Evolutionary conservation across 2,329 filamentous ascomycete species (phyloP).

Genomic region (Cordyceps farinosa): DNA sequence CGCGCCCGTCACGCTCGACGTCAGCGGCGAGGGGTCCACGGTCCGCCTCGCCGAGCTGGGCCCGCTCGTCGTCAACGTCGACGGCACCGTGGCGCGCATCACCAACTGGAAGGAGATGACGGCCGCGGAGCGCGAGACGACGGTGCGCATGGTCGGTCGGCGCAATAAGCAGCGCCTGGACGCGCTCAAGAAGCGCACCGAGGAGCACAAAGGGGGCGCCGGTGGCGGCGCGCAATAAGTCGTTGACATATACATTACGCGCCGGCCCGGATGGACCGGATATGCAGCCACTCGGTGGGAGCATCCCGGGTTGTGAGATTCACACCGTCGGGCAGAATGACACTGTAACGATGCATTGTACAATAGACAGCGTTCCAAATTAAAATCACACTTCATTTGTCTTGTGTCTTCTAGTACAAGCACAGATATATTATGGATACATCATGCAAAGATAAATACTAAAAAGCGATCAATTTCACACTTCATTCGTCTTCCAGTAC

Average conservation of each 20-base stretch:
- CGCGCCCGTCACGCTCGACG: slow-evolving; percentile 29
- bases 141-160: slow-evolving; percentile 62
- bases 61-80: slow-evolving; percentile 68
- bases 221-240: not conserved
- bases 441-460: not conserved
- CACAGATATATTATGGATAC: not conserved
- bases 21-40: slow-evolving; percentile 30
- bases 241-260: not conserved
- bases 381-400: too few species aligned
- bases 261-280: too few species aligned
- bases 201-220: not conserved
- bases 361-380: not conserved
- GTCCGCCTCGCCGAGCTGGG: slow-evolving; percentile 66
- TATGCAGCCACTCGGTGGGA: too few species aligned
- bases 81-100: slow-evolving; percentile 69
- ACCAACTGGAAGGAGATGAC: slow-evolving; percentile 71
- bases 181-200: slow-evolving; percentile 37
- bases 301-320: not conserved
- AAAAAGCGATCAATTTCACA: too few species aligned
- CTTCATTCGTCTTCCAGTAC: too few species aligned
- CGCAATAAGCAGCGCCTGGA: slow-evolving; percentile 63
- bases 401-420: not conserved
- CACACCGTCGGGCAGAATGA: not conserved
- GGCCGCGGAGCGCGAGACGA: slow-evolving; percentile 63
- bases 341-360: not conserved